Conservation (phyloP, 345 rosid species). For the Streptanthus diversifolius region DNA sequence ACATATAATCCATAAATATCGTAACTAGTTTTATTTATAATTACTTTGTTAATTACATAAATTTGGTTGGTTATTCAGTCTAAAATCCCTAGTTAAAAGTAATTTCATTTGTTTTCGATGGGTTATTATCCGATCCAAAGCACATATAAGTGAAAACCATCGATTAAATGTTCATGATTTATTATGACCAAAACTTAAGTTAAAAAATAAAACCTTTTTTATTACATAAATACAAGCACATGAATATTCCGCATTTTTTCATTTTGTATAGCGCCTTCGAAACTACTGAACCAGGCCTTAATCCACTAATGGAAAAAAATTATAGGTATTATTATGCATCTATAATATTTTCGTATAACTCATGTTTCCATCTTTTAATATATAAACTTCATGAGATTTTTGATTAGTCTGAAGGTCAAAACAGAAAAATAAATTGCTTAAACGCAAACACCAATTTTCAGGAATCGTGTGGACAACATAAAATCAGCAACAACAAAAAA, state of each 20-base stretch:
- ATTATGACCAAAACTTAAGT: background rate
- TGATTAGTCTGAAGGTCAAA: background rate
- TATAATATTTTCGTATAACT: background rate
- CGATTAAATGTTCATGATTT: background rate
- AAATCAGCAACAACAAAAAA: background rate
- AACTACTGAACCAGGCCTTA: background rate
- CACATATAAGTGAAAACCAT: background rate
- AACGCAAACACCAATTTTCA: background rate
- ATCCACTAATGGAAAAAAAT: background rate
- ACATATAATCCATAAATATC: no score
- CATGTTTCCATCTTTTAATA: background rate
- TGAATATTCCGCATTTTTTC: background rate
- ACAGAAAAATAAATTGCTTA: background rate
- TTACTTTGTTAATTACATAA: no score
- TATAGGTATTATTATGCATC: background rate
- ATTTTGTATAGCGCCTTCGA: background rate
- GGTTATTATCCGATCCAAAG: background rate
- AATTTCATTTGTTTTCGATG: background rate
- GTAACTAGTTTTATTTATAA: no score
- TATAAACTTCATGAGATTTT: background rate
- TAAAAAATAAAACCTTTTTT: background rate
- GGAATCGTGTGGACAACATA: background rate
- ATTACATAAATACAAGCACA: background rate
- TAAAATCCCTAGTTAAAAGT: no score
- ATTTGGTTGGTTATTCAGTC: no score